Evolutionary conservation across 1,284 basidiomycete species (phyloP), one percentile per base, ranked within the genome.

Genomic region (Cutaneotrichosporon sp.): DNA sequence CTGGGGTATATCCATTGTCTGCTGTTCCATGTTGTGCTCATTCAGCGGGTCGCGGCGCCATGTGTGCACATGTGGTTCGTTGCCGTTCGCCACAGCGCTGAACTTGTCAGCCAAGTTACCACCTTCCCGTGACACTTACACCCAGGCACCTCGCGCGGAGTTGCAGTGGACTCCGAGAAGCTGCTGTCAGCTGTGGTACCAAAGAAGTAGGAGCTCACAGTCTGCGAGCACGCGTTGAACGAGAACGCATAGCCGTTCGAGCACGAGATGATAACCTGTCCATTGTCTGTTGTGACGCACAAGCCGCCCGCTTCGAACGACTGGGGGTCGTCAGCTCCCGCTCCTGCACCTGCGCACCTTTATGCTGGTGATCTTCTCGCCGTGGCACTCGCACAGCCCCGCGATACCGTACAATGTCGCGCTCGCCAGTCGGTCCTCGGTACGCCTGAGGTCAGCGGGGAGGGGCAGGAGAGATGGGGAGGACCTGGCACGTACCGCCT

Each of bases 41-140:
- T 44, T 32, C 17, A 44, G 27, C 3, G 33, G 60, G 39, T 66
- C 64, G 22, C 60, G 24, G 3, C 39, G 51, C 52, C 67, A 71
- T 17, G 54, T 42, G 44, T 72, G 70, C 0, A 66, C 29, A 44
- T 72, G 70, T 6, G 70, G 65, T 17, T 65, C 64, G 5, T 59
- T 46, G 7, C 68, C 69, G 22, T 60, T 60, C 3, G 54, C 51
- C 4, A 60, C 49, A 14, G 46, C 47, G 24, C 55, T 57, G 46
- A 24, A 8, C 6, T 11, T 38, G 45, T 42, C 29, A 42, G 35
- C 29, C 14, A 10, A 31, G 10, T 31, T 34, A 14, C 9, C 16
- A 19, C 14, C 19, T 12, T 16, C 14, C n/a, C 8, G 24, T 2
- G 3, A 5, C 1, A 64, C 67, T 48, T 54, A 69, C 65, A 71